Evolutionary conservation across 1,284 basidiomycete species (phyloP), one percentile per base, ranked within the genome.

Genomic region (Papiliotrema fonsecae): DNA sequence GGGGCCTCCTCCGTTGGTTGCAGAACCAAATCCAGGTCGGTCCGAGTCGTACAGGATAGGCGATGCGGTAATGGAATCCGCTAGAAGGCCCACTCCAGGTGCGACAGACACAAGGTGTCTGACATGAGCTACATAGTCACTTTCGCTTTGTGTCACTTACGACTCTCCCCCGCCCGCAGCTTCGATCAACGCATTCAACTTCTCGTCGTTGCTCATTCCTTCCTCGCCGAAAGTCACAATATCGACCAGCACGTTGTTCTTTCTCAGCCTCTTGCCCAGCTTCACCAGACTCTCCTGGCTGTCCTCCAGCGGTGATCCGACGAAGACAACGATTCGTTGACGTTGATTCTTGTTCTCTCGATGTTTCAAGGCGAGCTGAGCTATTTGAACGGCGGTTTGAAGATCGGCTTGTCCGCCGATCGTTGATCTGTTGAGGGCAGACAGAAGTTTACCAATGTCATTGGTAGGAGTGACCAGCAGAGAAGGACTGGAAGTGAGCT

Each of bases 221-320:
- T 74, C 73, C 18, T 77, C 74, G 6, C 79, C 79, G 63, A 81
- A 97, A 16, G 82, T 84, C 34, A 97, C 78, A 50, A 98, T 79
- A 74, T 99, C 94, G 13, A 98, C 82, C 0, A 92, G 88, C 35
- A 99, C 91, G 64, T 97, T 98, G 75, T 97, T 98, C 85, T 99
- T 99, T 79, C 97, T 96, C 60, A 99, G 79, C 73, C 91, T 94
- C 79, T 94, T 97, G 21, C 92, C 94, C 16, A 99, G 81, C 71
- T 83, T 85, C 59, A 88, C 77, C 78, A 94, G 82, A 51, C 78
- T 79, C 61, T 85, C 83, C 66, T 88, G 85, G 54, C 87, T 83
- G 42, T 71, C 69, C 27, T 81, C 79, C 13, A 91, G 73, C 0
- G 96, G 96, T 6, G 89, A 93, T 21, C 85, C 92, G 49, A 94